Base-by-base conservation (phyloP, 176 grass and related monocot genomes). In the Coix lacrymajobi region DNA sequence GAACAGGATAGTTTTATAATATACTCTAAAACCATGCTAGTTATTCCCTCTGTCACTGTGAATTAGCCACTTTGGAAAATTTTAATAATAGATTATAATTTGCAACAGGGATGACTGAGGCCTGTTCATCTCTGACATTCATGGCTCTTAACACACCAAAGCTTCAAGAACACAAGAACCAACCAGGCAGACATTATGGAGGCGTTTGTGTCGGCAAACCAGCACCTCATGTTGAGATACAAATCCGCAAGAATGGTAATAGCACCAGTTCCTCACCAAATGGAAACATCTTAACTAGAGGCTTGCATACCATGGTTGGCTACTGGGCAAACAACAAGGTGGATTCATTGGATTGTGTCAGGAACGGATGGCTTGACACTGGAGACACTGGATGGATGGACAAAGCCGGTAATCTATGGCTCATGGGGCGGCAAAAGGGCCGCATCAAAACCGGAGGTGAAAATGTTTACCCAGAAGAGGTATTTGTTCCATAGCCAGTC, bases 391-490 rank as follows among this genome's bases (percentile, higher is more conserved):
- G 96, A 32, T 93, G 96, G 92, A 71, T 80, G 43, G 78, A 80
- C 45, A 71, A 16, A 43, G 46, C 82, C 12, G 88, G 96, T 45
- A 83, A 84, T 70, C 56, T 98, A 26, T 95, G 92, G 92, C 86
- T 98, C 30, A 77, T 93, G 85, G 92, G 92, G 5, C 81, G 96
- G 37, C 87, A 91, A 52, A 95, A 98, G 45, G 92, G 79, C 38
- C 52, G 92, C 44, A 93, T 95, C 40, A 98, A 98, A 79, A 95
- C 71, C 4, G 96, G 96, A 51, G 96, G 92, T 32, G 96, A 98
- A 85, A 95, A 95, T 88, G 87, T 98, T 14, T 98, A 93, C 61
- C 96, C 92, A 0, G 96, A 98, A 87, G 96, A 98, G 92, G 96
- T 98, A 83, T 24, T 32, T 76, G 9, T 48, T 78, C 16, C 76